Base-by-base conservation (phyloP, 78 protist genomes). In the Guillardia theta region DNA sequence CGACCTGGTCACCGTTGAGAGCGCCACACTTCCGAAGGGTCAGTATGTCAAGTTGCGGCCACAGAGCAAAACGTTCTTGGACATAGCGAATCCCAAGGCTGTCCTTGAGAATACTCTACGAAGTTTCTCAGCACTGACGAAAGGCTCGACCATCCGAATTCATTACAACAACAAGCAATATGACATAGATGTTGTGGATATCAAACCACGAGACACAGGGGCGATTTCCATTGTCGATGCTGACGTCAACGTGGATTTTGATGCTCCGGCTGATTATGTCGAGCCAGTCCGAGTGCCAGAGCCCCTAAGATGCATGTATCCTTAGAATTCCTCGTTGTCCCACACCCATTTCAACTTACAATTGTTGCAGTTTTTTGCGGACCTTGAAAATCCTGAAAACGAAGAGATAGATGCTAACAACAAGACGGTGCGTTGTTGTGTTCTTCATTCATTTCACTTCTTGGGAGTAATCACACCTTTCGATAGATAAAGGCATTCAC, bases 181-280 rank as follows among this genome's bases (percentile, higher is more conserved):
- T 78, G 95, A 90, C 93, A 80, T 95, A 3, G 94, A 88, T 24
- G 95, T 95, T 6, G 47, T 80, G 39, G 96, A 95, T 37, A 46
- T 93, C 21, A 10, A 78, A 62, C 88, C 93, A 0, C 47, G 76
- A 3, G 88, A 76, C 92, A 58, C 70, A 8, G 70, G 70, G 39
- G 96, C 95, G 12, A 88, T 93, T 21, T 95, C 92, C 47, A 88
- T 95, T 43, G 54, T 95, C 39, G 95, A 95, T n/a, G 43, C 96
- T 0, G 96, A 95, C 92, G 64, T 95, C 44, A 47, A 88, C 48
- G 88, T 93, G 30, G 96, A 95, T 43, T 95, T 95, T 39, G 96
- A 48, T 24, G 88, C 96, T 44, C 96, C 96, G n/a, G 90, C 93
- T 0, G 96, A 93, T 39, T 95, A 95, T 43, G 94, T 77, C 39